Evolutionary conservation across 1,284 basidiomycete genomes (phyloP).

Genomic region (Schizopora paradoxa): DNA sequence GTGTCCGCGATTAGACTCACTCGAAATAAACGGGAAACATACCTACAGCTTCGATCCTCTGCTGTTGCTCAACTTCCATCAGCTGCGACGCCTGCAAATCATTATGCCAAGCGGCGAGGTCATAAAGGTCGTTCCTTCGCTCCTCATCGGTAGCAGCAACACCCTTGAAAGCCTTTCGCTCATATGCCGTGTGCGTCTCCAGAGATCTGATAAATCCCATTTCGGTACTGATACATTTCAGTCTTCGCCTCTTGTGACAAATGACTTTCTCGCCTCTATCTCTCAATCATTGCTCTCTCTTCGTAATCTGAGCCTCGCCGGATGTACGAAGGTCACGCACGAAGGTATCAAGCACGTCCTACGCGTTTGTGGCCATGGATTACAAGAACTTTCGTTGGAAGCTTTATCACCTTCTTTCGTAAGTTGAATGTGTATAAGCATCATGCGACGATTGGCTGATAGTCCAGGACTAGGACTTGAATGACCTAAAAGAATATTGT

Average conservation of each 20-base stretch:
- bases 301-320: constrained; percentile 52
- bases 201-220: constrained; percentile 7
- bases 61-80: constrained; percentile 42
- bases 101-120: constrained; percentile 66
- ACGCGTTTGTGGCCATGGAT: constrained; percentile 36
- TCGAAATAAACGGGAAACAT: constrained; percentile 67
- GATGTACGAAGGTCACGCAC: constrained; percentile 65
- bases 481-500: no score
- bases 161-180: constrained; percentile 52
- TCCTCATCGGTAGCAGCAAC: constrained; percentile 41
- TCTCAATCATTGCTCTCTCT: constrained; percentile 44
- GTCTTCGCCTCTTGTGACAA: constrained; percentile 52
- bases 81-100: constrained; percentile 48
- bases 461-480: no score
- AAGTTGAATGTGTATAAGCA: background rate
- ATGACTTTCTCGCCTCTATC: constrained; percentile 43
- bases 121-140: constrained; percentile 41
- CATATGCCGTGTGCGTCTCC: constrained; percentile 54
- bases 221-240: constrained; percentile 23
- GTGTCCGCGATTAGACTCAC: constrained; percentile 39
- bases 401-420: constrained; percentile 55
- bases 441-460: no score
- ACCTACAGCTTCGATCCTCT: constrained; percentile 48
- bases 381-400: constrained; percentile 54
- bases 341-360: constrained; percentile 48